Evolutionary conservation across 106 monocot species (phyloP).

Genomic region (Dioscorea alata): DNA sequence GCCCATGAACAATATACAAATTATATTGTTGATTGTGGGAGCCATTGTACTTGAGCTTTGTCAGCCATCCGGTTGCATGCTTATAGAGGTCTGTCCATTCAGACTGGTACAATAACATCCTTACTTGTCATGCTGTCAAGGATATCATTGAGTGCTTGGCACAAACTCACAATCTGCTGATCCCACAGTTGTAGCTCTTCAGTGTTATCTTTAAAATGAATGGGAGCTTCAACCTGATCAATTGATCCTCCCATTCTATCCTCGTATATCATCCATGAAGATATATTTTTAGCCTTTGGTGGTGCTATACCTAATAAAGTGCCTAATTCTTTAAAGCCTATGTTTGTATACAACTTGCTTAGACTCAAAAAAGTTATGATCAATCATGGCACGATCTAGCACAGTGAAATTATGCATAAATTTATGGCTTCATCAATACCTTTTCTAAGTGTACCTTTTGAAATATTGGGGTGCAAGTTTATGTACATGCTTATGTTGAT

Average conservation of each 20-base stretch:
- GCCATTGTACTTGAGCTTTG: no score
- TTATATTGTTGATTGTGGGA: no score
- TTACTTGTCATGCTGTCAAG: conserved; percentile 83
- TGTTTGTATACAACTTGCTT: conserved; percentile 95
- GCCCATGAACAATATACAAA: no score
- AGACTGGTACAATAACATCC: conserved; percentile 62
- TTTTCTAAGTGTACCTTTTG: conserved; percentile 98
- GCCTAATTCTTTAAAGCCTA: conserved; percentile 96
- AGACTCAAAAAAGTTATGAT: conserved; percentile 98
- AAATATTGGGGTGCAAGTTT: no score
- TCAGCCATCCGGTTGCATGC: no score
- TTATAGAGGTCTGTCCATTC: neutral
- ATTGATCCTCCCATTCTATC: conserved; percentile 98
- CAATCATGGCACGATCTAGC: conserved; percentile 98
- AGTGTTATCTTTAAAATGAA: conserved; percentile 98
- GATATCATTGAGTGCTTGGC: conserved; percentile 91
- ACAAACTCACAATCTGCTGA: conserved; percentile 89
- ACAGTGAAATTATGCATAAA: conserved; percentile 98
- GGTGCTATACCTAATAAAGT: conserved; percentile 81
- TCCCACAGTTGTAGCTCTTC: conserved; percentile 98
- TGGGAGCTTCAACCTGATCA: conserved; percentile 96
- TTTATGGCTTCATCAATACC: conserved; percentile 92
- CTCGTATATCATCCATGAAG: conserved; percentile 89
- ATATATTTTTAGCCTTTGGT: conserved; percentile 95
- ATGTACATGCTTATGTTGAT: no score